A percentile compares a stretch with the other conserved stretches of the same genome.
Evolutionary conservation across 805 yeast species (phyloP).

Genomic region (Debaryomyces tyrocola): DNA sequence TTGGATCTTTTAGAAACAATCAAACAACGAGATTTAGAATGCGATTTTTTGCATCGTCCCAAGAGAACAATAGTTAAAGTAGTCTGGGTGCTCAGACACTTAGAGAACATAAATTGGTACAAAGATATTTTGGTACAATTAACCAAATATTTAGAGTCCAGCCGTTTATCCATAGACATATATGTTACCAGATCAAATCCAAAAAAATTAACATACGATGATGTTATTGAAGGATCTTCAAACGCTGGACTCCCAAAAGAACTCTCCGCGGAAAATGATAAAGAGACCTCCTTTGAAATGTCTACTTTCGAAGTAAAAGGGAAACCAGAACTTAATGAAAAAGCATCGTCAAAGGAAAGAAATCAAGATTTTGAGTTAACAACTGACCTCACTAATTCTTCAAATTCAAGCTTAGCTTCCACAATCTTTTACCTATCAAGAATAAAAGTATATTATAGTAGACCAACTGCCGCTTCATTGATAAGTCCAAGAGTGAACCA

Average conservation of each 20-base stretch:
- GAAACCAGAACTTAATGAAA: not conserved
- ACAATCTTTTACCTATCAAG: not conserved
- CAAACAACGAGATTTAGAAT: conserved; percentile 19
- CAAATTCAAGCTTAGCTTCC: not conserved
- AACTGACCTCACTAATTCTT: no score
- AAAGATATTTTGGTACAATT: conserved; percentile 31
- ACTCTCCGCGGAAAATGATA: no score
- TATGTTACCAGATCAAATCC: conserved; percentile 18
- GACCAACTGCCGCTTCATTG: conserved; percentile 20
- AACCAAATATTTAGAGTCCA: conserved; percentile 18
- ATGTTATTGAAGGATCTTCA: not conserved
- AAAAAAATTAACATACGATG: not conserved
- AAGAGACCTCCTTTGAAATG: no score
- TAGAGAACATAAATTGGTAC: conserved; percentile 36
- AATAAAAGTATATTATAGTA: conserved; percentile 7
- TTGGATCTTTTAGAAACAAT: conserved; percentile 36
- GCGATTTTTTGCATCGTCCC: conserved; percentile 37
- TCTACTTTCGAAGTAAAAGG: no score
- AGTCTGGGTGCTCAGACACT: conserved; percentile 31
- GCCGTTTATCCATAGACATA: conserved; percentile 23
- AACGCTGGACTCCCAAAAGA: no score
- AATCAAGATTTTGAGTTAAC: not conserved
- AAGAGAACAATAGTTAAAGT: conserved; percentile 22
- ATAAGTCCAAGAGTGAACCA: conserved; percentile 13
- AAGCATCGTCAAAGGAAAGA: not conserved